Evolutionary conservation across 164 flowering plant species (phyloP).

Genomic region (Kingdonia uniflora): DNA sequence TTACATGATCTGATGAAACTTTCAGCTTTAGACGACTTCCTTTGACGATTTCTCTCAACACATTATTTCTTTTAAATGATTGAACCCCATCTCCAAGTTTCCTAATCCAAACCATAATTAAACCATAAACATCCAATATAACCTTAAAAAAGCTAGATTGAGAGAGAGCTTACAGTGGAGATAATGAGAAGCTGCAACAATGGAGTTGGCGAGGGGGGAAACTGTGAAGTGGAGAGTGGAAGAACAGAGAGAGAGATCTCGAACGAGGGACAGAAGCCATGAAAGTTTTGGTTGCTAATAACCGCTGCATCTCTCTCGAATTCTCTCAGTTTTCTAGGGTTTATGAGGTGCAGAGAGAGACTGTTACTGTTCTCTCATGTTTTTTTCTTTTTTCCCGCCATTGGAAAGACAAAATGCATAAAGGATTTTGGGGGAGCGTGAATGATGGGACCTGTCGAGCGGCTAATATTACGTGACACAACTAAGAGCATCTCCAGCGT

Average conservation of each 20-base stretch:
- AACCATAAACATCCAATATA: background rate
- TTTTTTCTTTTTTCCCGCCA: constrained; percentile 5
- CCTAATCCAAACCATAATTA: constrained; percentile 5
- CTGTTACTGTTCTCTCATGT: background rate
- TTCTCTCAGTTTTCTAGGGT: background rate
- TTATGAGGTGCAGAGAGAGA: constrained; percentile 3
- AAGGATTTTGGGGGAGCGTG: constrained; percentile 2
- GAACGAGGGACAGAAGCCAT: constrained; percentile 39
- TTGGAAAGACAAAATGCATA: background rate
- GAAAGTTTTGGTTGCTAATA: constrained; percentile 32
- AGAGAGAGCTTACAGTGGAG: constrained; percentile 19
- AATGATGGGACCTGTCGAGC: no score
- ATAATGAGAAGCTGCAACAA: constrained; percentile 15
- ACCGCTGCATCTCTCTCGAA: constrained; percentile 44
- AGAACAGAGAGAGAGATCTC: constrained; percentile 35
- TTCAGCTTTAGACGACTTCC: constrained; percentile 36
- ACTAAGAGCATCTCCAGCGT: no score
- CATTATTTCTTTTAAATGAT: constrained; percentile 29
- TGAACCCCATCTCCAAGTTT: constrained; percentile 16
- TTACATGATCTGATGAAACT: constrained; percentile 36
- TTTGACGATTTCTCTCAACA: constrained; percentile 20
- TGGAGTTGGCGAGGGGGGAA: constrained; percentile 13
- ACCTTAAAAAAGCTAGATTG: background rate
- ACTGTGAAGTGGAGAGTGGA: constrained; percentile 19
- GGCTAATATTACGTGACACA: no score